Evolutionary conservation across 75 land plant genomes (phyloP), one percentile per base, ranked within the genome.

Genomic region (Pseudotsuga menziesii): DNA sequence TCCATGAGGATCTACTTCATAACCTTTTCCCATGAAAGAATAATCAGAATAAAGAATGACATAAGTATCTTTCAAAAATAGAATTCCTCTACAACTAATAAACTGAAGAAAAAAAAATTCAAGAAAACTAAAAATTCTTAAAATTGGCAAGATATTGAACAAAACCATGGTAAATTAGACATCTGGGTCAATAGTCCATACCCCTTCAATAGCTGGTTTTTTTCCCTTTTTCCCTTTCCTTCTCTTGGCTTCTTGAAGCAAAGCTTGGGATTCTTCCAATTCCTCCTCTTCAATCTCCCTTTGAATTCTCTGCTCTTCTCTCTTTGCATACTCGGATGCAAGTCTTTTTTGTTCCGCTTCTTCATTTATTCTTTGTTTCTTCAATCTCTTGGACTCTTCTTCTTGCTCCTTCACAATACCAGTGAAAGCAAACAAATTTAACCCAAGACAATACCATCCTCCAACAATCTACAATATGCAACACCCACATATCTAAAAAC

Each of bases 251-350:
- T 93, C 94, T 60, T 80, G 79, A 67, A 94, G 88, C 27, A 97
- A 77, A 55, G 83, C 87, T 20, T 86, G 81, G 4, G 95, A 89
- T 78, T 97, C 98, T 75, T 92, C 90, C 13, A 89, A 84, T 41
- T 94, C 93, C 52, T 86, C 86, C 61, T 92, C 95, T 78, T 94
- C 93, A 35, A 97, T 94, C 77, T 97, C 99, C 32, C 83, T 78
- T 2, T 81, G 89, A 57, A 92, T 90, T 36, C 93, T 83, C 55
- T 85, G 90, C 56, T 89, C 88, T 76, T 87, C 91, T 57, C 95
- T 87, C 57, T 85, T 81, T 11, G 84, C 88, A 41, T 82, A 88
- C 76, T 94, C 98, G 63, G 84, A 75, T 16, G 88, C 92, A 56
- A 94, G 87, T 56, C 98, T 82, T 81, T 83, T 89, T 48, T 83